Evolutionary conservation across 441 rosid species (phyloP).

Genomic region (Adansonia madagascariensis): DNA sequence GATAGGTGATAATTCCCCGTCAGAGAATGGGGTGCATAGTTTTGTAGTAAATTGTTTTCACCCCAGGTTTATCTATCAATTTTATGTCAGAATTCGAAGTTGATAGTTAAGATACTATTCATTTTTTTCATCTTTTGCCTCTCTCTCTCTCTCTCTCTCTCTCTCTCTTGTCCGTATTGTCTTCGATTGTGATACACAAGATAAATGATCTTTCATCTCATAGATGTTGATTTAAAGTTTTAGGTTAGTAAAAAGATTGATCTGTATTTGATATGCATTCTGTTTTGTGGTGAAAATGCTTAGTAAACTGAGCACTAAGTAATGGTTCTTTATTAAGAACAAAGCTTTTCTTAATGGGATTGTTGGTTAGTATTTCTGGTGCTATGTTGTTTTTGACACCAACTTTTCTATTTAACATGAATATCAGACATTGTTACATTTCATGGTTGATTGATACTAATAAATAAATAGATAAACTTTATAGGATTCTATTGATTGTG

Average conservation of each 20-base stretch:
- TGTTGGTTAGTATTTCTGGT: neutral
- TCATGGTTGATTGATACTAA: neutral
- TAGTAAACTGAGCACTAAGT: neutral
- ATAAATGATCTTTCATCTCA: slow-evolving; percentile 6
- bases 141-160: no score
- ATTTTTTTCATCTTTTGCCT: neutral
- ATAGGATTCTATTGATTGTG: neutral
- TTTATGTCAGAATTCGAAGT: slow-evolving; percentile 29
- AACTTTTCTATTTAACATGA: neutral
- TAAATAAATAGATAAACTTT: neutral
- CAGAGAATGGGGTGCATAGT: slow-evolving; percentile 38
- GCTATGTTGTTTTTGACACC: neutral
- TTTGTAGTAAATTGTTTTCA: slow-evolving; percentile 34
- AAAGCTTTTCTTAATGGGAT: neutral
- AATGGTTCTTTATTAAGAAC: neutral
- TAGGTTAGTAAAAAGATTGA: neutral
- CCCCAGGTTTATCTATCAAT: slow-evolving; percentile 31
- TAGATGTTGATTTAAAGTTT: neutral
- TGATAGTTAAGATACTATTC: slow-evolving; percentile 6
- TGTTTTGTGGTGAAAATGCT: neutral
- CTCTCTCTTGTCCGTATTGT: neutral
- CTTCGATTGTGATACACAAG: neutral
- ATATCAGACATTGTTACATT: neutral
- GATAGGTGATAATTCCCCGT: slow-evolving; percentile 41
- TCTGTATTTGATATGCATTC: neutral